Conservation (phyloP, 2,329 filamentous ascomycete genomes). For the Elsinoe necatrix region DNA sequence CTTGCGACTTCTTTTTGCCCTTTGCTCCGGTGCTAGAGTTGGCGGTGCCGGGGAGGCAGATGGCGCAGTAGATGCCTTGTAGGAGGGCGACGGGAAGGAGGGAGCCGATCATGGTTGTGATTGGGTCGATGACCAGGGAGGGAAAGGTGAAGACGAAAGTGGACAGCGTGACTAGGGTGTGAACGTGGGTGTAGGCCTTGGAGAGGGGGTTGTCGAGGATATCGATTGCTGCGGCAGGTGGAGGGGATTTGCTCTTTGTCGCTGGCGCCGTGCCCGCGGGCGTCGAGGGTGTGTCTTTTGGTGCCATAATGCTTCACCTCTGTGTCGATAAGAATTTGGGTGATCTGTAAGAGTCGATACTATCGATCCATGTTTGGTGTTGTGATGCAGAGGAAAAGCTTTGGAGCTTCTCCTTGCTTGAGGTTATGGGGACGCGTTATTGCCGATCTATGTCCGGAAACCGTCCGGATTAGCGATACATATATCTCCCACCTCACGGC, state of each 20-base stretch:
- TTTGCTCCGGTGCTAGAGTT: constrained; percentile 36
- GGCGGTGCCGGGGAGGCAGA: constrained; percentile 49
- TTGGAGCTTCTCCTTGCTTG: constrained; percentile 2
- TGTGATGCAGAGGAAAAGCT: not conserved
- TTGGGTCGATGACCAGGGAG: constrained; percentile 61
- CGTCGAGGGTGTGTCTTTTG: constrained; percentile 5
- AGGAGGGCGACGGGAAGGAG: constrained; percentile 55
- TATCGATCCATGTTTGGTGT: not conserved
- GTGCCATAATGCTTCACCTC: constrained; percentile 14
- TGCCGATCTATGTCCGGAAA: not conserved
- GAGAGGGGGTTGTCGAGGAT: constrained; percentile 25
- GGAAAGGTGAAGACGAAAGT: constrained; percentile 57
- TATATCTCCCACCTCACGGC: too few species aligned
- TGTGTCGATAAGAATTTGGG: not conserved
- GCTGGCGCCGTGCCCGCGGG: not conserved
- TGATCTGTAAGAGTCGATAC: not conserved
- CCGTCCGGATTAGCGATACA: not conserved
- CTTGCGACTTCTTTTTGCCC: constrained; percentile 27
- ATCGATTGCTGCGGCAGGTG: constrained; percentile 24
- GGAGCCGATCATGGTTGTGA: constrained; percentile 51
- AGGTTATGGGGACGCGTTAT: not conserved
- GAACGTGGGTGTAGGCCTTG: constrained; percentile 50
- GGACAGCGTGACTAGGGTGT: constrained; percentile 59
- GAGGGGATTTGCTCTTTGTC: constrained; percentile 11
- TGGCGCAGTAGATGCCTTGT: constrained; percentile 53